These are phyloP conservation scores for Diplodia scrobiculata DNA, from an alignment of 2,329 filamentous ascomycete genomes.

Conservation along the genomic window DNA sequence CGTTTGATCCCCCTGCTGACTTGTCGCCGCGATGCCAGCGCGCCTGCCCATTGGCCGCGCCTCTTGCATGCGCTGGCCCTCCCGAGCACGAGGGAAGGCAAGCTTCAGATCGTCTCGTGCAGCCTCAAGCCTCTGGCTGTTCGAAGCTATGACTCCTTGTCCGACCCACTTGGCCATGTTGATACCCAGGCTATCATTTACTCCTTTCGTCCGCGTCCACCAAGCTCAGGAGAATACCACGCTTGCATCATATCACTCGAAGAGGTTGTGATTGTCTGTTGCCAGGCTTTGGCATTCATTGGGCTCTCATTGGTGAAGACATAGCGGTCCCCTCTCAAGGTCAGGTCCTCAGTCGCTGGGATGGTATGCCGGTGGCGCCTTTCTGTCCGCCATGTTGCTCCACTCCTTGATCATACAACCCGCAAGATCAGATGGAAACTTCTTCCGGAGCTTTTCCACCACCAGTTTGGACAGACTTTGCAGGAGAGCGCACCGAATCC, in stretches of 20 bases:
- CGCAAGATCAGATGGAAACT: not conserved
- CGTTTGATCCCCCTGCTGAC: not conserved
- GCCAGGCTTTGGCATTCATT: too few relatives aligned
- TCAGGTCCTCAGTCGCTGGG: not conserved
- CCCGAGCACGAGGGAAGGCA: not conserved
- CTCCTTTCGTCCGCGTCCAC: constrained; percentile 6
- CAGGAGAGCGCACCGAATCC: not conserved
- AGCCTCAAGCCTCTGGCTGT: not conserved
- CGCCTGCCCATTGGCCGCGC: constrained; percentile 4
- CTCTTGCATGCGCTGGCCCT: constrained; percentile 5
- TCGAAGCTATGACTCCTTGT: constrained; percentile 20
- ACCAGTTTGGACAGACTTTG: not conserved
- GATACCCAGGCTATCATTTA: not conserved
- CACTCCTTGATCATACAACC: not conserved
- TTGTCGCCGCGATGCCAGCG: not conserved
- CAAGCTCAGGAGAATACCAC: not conserved
- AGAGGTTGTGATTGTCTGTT: not conserved
- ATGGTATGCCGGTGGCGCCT: not conserved
- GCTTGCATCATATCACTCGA: not conserved
- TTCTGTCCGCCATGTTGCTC: not conserved
- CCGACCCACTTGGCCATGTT: constrained; percentile 16
- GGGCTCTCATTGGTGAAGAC: too few relatives aligned
- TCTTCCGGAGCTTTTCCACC: not conserved
- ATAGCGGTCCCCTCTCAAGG: too few relatives aligned
- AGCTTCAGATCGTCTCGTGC: not conserved